Evolutionary conservation across 23 red algal species (phyloP).

Genomic region (Chondrus crispus): DNA sequence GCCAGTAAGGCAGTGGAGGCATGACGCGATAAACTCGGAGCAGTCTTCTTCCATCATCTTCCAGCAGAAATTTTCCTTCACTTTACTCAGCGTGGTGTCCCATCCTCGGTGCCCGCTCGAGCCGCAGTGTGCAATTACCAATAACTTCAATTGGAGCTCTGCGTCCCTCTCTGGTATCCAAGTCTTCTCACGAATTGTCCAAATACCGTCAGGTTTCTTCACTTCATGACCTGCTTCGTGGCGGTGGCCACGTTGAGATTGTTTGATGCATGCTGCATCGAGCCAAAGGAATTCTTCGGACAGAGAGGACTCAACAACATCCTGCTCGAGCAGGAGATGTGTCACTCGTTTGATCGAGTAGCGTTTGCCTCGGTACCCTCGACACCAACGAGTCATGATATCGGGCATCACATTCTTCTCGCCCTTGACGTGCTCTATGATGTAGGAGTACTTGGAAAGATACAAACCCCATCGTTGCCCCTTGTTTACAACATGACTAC

Average conservation of each 20-base stretch:
- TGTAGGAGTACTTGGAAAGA: conserved; percentile 17
- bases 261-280: background rate
- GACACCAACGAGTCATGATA: conserved; percentile 23
- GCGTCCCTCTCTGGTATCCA: background rate
- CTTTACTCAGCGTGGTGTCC: background rate
- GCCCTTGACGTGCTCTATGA: conserved; percentile 2
- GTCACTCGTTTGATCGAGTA: background rate
- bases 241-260: background rate
- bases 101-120: conserved; percentile 1
- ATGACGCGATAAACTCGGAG: background rate
- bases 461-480: conserved; percentile 28
- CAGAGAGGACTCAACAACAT: background rate
- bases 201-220: background rate
- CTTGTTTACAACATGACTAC: conserved; percentile 18
- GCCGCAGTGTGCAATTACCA: conserved; percentile 6
- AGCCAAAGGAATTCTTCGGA: background rate
- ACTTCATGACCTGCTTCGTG: background rate
- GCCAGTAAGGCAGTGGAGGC: background rate
- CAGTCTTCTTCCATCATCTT: background rate
- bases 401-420: conserved; percentile 12
- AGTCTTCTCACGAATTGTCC: background rate
- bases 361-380: background rate
- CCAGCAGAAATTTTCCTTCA: background rate
- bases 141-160: background rate
- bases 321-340: background rate